Conservation (phyloP, 345 rosid genomes). For the Gossypium turneri region DNA sequence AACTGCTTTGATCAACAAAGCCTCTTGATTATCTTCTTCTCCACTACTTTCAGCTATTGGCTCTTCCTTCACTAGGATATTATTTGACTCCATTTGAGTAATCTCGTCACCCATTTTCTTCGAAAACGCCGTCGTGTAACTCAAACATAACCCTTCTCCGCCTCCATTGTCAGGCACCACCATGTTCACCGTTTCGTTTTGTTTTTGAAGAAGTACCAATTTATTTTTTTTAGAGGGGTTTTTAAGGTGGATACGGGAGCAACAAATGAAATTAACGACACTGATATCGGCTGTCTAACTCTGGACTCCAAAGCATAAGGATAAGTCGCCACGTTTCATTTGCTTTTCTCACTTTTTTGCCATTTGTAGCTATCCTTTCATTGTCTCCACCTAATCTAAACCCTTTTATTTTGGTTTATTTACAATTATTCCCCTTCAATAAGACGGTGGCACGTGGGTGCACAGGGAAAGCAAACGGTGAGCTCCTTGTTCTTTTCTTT, state of each 20-base stretch:
- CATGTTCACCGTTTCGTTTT: slow-evolving; percentile 8
- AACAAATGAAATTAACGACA: background rate
- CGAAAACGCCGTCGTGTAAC: background rate
- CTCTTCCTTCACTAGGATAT: slow-evolving; percentile 6
- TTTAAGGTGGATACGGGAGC: background rate
- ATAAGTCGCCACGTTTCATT: background rate
- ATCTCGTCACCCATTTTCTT: background rate
- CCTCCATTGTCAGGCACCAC: slow-evolving; percentile 17
- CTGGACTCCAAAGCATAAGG: background rate
- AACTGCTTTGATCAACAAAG: slow-evolving; percentile 13
- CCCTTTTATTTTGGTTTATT: background rate
- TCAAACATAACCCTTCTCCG: slow-evolving; percentile 13
- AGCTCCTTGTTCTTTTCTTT: background rate
- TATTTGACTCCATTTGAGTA: background rate
- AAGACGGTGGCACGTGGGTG: background rate
- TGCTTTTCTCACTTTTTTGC: background rate
- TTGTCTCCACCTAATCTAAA: slow-evolving; percentile 6
- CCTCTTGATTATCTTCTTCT: background rate
- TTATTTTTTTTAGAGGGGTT: background rate
- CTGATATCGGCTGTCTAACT: background rate
- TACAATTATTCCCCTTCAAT: background rate
- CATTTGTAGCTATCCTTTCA: background rate
- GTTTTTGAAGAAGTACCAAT: too few relatives aligned
- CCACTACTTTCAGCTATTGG: background rate
- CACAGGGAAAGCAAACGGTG: background rate